Conservation (phyloP, 495 filamentous ascomycete genomes). For the Aspergillus mulundensis region DNA sequence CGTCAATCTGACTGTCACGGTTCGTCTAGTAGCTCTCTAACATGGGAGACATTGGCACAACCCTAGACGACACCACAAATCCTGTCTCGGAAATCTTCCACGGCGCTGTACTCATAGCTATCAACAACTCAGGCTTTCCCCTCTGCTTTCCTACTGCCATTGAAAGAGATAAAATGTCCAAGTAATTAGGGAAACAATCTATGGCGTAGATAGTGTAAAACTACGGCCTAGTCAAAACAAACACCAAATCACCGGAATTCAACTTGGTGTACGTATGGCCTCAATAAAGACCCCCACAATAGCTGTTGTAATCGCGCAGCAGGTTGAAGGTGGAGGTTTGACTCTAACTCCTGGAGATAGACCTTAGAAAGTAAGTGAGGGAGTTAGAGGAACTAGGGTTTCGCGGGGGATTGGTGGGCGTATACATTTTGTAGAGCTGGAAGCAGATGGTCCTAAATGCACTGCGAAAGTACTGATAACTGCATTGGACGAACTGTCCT, state of each 20-base stretch:
- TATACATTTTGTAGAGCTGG: too few relatives aligned
- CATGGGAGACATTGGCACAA: neutral
- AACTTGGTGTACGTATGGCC: constrained; percentile 18
- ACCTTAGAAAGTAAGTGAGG: neutral
- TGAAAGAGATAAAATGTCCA: too few relatives aligned
- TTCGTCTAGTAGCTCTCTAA: neutral
- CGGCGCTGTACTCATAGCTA: neutral
- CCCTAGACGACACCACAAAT: neutral
- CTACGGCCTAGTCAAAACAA: neutral
- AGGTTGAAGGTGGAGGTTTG: constrained; percentile 38
- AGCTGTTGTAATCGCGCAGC: constrained; percentile 40
- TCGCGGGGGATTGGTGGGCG: neutral
- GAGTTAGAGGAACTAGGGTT: neutral
- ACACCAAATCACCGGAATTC: neutral
- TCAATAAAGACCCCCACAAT: constrained; percentile 36
- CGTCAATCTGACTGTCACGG: neutral
- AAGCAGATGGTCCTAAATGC: too few relatives aligned
- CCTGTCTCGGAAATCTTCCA: neutral
- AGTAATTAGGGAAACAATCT: too few relatives aligned
- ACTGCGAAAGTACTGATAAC: too few relatives aligned
- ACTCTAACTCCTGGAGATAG: constrained; percentile 29
- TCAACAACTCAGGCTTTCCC: neutral
- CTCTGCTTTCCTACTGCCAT: neutral
- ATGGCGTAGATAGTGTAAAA: neutral
- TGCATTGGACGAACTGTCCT: too few relatives aligned